Conservation (phyloP, 23 red algal genomes). For the Pyropia haitanensis region DNA sequence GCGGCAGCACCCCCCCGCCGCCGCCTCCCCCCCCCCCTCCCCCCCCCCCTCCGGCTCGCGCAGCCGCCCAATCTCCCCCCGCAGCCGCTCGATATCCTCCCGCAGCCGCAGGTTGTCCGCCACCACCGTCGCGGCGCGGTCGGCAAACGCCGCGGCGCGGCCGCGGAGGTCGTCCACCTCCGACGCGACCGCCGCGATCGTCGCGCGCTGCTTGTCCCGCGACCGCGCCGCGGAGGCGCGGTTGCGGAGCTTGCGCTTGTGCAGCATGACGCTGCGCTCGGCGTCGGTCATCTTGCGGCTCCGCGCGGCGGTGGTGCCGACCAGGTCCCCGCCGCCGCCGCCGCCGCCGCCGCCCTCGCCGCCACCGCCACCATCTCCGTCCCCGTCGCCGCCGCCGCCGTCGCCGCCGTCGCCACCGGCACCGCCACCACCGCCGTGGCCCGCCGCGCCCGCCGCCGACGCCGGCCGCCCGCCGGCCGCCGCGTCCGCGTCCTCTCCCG, state of each 20-base stretch:
- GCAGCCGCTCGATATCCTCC: constrained; percentile 2
- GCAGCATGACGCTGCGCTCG: constrained; percentile 48
- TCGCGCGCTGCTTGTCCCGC: constrained; percentile 25
- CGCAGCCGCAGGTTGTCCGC: constrained; percentile 23
- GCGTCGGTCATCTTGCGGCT: constrained; percentile 47
- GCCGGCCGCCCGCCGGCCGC: no score
- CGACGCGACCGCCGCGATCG: constrained; percentile 15
- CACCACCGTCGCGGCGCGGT: constrained; percentile 1
- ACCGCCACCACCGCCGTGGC: no score
- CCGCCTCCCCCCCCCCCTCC: no score
- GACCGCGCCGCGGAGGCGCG: constrained; percentile 36
- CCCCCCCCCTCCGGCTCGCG: no score
- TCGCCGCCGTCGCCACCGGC: no score
- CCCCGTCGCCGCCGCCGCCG: no score
- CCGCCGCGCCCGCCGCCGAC: no score
- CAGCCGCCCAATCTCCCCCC: not conserved
- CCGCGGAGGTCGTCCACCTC: constrained; percentile 34
- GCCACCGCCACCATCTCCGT: no score
- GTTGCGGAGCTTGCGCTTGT: constrained; percentile 74
- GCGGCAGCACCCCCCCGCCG: no score
- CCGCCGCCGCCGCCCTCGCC: not conserved
- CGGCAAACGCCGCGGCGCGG: not conserved
- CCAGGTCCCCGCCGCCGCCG: constrained; percentile 12
- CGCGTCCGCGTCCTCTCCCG: no score
- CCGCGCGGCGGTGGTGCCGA: constrained; percentile 49